Evolutionary conservation across 2,329 filamentous ascomycete species (phyloP).

Genomic region (Zalaria sp.): DNA sequence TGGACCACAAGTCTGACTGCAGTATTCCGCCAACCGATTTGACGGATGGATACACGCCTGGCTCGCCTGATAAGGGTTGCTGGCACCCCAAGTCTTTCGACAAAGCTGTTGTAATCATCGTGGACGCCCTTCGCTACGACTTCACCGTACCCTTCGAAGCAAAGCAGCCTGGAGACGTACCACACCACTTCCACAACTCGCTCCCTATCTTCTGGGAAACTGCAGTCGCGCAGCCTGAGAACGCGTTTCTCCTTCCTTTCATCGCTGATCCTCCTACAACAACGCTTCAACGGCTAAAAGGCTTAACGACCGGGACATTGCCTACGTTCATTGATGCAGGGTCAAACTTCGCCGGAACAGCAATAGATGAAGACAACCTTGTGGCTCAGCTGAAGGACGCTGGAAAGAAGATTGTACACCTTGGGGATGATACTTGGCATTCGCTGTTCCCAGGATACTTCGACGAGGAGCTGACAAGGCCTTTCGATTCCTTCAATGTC

Average conservation of each 20-base stretch:
- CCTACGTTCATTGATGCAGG: conserved; percentile 91
- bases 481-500: conserved; percentile 96
- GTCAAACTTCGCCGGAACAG: conserved; percentile 87
- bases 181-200: conserved; percentile 69
- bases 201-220: conserved; percentile 79
- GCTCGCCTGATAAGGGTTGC: conserved; percentile 51
- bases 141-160: conserved; percentile 69
- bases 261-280: conserved; percentile 94
- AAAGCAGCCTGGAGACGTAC: conserved; percentile 28
- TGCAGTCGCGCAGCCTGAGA: conserved; percentile 55
- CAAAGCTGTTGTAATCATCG: conserved; percentile 76
- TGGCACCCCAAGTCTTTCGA: conserved; percentile 94
- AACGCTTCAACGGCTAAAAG: conserved; percentile 84
- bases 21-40: conserved; percentile 52
- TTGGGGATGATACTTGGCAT: conserved; percentile 98
- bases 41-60: conserved; percentile 24
- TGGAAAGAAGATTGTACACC: conserved; percentile 70
- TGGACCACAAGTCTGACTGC: conserved; percentile 66
- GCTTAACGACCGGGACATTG: conserved; percentile 83
- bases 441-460: conserved; percentile 90
- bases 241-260: conserved; percentile 84
- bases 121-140: conserved; percentile 92
- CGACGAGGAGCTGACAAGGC: conserved; percentile 65
- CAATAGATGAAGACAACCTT: conserved; percentile 84
- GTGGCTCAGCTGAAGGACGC: conserved; percentile 49